phyloP scores from a whole-genome alignment of 2,329 filamentous ascomycete species.

The Hirsutella minnesotensis region DNA sequence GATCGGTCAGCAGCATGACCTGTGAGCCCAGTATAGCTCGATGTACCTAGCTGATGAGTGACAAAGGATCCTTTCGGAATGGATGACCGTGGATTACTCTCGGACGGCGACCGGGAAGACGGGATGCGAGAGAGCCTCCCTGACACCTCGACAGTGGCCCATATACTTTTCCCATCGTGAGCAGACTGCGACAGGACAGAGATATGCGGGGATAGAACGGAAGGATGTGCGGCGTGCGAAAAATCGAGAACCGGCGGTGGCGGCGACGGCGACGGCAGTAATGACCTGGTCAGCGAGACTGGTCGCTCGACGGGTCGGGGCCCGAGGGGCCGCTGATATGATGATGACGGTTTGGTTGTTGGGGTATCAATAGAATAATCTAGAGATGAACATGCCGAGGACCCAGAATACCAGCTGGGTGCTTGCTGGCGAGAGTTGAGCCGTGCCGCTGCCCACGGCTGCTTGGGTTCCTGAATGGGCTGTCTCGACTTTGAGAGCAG shows the following conservation, averaged over 20 bases:
- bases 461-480: neutral
- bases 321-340: neutral
- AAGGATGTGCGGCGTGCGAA: conserved; percentile 1
- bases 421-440: neutral
- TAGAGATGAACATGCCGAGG: neutral
- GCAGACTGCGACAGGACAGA: conserved; percentile 29
- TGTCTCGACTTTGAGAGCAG: conserved; percentile 4
- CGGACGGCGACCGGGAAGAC: conserved; percentile 1
- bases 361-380: neutral
- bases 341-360: neutral
- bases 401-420: neutral
- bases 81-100: neutral
- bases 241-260: too few relatives aligned
- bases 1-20: conserved; percentile 1
- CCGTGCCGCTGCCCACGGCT: neutral
- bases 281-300: neutral
- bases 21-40: neutral
- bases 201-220: conserved; percentile 29
- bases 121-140: conserved; percentile 21
- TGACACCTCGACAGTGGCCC: conserved; percentile 37
- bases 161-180: conserved; percentile 24
- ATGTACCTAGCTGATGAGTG: conserved; percentile 10
- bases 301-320: neutral
- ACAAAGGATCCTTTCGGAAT: conserved; percentile 6
- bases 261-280: neutral